Percentiles rank a stretch among this genome's conserved stretches.
Conservation (phyloP, 1,284 basidiomycete species). For the Cryptococcus amylolentus region DNA sequence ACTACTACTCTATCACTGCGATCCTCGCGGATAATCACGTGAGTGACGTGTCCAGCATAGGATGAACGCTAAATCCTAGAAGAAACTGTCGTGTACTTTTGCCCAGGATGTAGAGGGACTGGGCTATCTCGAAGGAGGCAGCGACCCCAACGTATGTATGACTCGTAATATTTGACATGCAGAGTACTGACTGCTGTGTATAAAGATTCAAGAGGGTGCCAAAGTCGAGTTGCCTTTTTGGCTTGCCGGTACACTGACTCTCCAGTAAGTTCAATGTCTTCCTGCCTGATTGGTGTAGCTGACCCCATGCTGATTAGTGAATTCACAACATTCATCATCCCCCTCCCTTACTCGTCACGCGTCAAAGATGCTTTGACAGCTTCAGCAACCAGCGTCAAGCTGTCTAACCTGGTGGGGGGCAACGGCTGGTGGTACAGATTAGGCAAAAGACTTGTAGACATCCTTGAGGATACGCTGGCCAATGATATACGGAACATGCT, state of each 20-base stretch:
- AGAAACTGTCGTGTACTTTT: not conserved
- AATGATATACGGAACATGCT: slow-evolving; percentile 66
- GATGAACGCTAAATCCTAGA: not conserved
- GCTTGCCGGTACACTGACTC: slow-evolving; percentile 76
- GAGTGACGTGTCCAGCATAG: slow-evolving; percentile 13
- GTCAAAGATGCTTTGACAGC: slow-evolving; percentile 81
- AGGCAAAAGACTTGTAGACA: slow-evolving; percentile 74
- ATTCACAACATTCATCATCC: slow-evolving; percentile 80
- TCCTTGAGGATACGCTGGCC: slow-evolving; percentile 66
- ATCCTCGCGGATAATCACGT: slow-evolving; percentile 88
- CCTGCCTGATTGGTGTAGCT: not conserved
- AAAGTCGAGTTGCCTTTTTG: slow-evolving; percentile 80
- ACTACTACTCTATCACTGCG: slow-evolving; percentile 81
- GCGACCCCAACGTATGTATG: slow-evolving; percentile 64
- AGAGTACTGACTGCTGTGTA: not conserved
- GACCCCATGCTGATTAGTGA: slow-evolving; percentile 55
- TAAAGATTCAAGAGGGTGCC: slow-evolving; percentile 65
- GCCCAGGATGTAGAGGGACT: slow-evolving; percentile 66
- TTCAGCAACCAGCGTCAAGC: slow-evolving; percentile 71
- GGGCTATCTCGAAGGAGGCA: slow-evolving; percentile 79
- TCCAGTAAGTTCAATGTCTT: slow-evolving; percentile 59
- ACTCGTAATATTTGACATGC: not conserved
- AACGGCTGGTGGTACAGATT: slow-evolving; percentile 86
- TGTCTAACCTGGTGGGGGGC: slow-evolving; percentile 75
- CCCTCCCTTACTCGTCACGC: slow-evolving; percentile 66